Evolutionary conservation across 2,329 filamentous ascomycete species (phyloP).

Genomic region (Penicillium sp.): DNA sequence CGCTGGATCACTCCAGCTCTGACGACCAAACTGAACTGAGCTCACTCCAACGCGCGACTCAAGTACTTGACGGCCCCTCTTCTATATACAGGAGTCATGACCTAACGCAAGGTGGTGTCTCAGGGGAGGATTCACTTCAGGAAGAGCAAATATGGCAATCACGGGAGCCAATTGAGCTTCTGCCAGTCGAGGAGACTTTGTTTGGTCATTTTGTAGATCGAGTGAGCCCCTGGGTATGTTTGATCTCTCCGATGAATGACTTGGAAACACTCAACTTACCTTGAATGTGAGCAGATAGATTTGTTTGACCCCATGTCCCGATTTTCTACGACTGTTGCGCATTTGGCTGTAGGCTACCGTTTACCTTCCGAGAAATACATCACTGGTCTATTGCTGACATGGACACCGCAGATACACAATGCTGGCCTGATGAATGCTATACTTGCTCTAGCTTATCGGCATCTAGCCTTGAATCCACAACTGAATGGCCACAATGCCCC

Average conservation of each 20-base stretch:
- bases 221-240: conserved; percentile 20
- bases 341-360: conserved; percentile 15
- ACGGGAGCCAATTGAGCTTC: conserved; percentile 14
- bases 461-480: conserved; percentile 20
- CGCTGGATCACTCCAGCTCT: conserved; percentile 11
- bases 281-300: conserved; percentile 14
- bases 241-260: not conserved
- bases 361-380: not conserved
- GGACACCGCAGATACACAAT: conserved; percentile 17
- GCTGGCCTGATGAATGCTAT: conserved; percentile 31
- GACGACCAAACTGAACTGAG: not conserved
- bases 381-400: not conserved
- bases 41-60: conserved; percentile 20
- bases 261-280: not conserved
- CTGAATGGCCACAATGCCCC: conserved; percentile 7
- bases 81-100: not conserved
- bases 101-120: not conserved
- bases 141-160: conserved; percentile 21
- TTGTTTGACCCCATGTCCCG: conserved; percentile 26
- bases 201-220: conserved; percentile 21
- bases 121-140: not conserved
- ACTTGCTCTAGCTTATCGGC: conserved; percentile 27
- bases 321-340: conserved; percentile 22
- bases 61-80: conserved; percentile 14
- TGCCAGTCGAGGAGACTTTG: conserved; percentile 5